Evolutionary conservation across 2,329 filamentous ascomycete species (phyloP).

Genomic region (Penicillium sp.): DNA sequence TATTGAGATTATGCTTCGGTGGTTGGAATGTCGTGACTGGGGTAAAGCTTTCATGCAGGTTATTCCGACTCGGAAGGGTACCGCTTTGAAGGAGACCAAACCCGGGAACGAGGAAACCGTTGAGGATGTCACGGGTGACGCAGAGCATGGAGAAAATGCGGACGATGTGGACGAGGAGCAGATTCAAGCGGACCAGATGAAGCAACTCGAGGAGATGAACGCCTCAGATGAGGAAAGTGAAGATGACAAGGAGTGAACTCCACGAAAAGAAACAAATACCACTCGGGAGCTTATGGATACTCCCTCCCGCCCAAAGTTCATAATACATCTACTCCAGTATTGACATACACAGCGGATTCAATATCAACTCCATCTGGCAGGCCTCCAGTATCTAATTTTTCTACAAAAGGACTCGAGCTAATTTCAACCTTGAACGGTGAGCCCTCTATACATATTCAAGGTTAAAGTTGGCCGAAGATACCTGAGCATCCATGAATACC

Average conservation of each 20-base stretch:
- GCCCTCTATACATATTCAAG: no score
- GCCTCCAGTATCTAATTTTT: no score
- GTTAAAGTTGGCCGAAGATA: no score
- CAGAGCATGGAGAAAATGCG: constrained; percentile 16
- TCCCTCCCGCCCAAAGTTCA: background rate
- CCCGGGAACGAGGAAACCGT: constrained; percentile 11
- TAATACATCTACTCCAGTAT: no score
- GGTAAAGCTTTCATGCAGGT: constrained; percentile 82
- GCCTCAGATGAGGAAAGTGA: constrained; percentile 1
- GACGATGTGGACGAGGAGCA: constrained; percentile 14
- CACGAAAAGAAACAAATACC: background rate
- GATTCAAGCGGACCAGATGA: constrained; percentile 2
- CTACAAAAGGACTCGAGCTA: no score
- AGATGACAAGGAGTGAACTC: constrained; percentile 3
- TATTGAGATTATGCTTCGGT: constrained; percentile 91
- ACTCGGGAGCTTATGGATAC: background rate
- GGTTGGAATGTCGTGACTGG: constrained; percentile 91
- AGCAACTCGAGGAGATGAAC: constrained; percentile 7
- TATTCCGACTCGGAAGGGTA: constrained; percentile 88
- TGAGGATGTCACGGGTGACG: constrained; percentile 19
- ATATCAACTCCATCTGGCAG: no score
- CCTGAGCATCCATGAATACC: no score
- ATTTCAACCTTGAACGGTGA: no score
- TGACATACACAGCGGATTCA: no score
- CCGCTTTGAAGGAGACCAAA: constrained; percentile 57